phyloP scores from a whole-genome alignment of 106 monocot species.

The Cymbidium sinense region DNA sequence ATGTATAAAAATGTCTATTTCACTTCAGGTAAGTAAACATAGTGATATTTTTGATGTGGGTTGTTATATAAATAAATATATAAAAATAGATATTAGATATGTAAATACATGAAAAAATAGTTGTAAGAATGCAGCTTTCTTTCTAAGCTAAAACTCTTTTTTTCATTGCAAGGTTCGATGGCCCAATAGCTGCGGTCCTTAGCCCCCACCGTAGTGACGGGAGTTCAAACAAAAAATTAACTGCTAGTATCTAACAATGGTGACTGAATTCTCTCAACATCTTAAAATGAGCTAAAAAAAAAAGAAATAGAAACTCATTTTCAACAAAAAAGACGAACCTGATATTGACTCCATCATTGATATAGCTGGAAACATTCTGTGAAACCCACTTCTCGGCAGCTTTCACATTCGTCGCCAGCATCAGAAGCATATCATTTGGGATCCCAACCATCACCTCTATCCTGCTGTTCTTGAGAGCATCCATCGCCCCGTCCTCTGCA shows the following conservation, averaged over 20 bases:
- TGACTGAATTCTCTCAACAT: no score
- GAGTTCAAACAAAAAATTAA: no score
- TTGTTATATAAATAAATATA: not conserved
- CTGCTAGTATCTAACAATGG: no score
- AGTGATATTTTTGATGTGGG: no score
- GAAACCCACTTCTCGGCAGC: conserved; percentile 69
- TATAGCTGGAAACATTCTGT: conserved; percentile 62
- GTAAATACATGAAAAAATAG: no score
- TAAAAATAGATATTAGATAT: not conserved
- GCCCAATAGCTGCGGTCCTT: no score
- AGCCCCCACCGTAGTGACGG: no score
- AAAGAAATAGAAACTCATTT: not conserved
- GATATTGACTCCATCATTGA: conserved; percentile 75
- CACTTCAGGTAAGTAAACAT: no score
- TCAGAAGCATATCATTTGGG: conserved; percentile 75
- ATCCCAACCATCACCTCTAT: conserved; percentile 95
- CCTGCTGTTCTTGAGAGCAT: conserved; percentile 56
- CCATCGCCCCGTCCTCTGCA: conserved; percentile 51
- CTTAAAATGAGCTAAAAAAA: not conserved
- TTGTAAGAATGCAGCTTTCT: not conserved
- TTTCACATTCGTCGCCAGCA: conserved; percentile 43
- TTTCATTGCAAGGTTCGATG: no score
- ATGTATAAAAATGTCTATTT: not conserved
- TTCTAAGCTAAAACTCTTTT: not conserved
- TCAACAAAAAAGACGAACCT: conserved; percentile 28